Base-by-base conservation (phyloP, 176 grass and related monocot species). In the Triticum dicoccoides region DNA sequence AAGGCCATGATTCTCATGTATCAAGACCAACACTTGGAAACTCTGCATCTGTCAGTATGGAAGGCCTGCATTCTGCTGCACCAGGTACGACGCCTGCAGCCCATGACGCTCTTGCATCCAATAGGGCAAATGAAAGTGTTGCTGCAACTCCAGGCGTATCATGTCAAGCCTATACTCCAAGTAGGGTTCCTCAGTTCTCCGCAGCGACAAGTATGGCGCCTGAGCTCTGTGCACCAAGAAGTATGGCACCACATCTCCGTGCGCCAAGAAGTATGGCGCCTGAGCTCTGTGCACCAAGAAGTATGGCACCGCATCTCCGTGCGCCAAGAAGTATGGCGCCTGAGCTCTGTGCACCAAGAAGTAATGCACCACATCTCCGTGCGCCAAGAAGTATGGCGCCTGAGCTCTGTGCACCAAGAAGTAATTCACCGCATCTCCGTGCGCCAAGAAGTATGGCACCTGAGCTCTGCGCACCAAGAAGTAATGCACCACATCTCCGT, bases 191-290 rank as follows among this genome's bases (percentile, higher is more conserved):
- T 38, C 68, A 21, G 10, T 71, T 71, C 20, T 71, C 4, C 15
- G 69, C 35, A 12, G 15, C 20, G 11, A 41, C 3, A 12, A 30
- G 27, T 66, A 66, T 66, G 29, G 5, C 29, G 14, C 63, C 62
- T 59, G 54, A 59, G 54, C 18, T 66, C 11, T 14, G 27, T 29
- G 12, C 27, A 66, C 12, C 64, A 32, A 66, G 64, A 70, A 41
- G 35, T 41, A 71, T 41, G 34, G 18, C 34, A n/a, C 18, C 69
- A 17, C 38, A 61, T 18, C 33, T 33, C 8, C 13, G 20, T 47
- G 41, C 71, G 25, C 71, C 71, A 74, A 74, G 71, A 47, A 74
- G 41, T 74, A 74, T 74, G 71, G 71, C 23, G 9, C 42, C 72
- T 29, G 5, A 49, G 2, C 72, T 72, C 20, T 6, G 35, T 71